These are phyloP conservation scores for Ustilago sp. DNA, from an alignment of 1,284 basidiomycete species.

Conservation along the genomic window DNA sequence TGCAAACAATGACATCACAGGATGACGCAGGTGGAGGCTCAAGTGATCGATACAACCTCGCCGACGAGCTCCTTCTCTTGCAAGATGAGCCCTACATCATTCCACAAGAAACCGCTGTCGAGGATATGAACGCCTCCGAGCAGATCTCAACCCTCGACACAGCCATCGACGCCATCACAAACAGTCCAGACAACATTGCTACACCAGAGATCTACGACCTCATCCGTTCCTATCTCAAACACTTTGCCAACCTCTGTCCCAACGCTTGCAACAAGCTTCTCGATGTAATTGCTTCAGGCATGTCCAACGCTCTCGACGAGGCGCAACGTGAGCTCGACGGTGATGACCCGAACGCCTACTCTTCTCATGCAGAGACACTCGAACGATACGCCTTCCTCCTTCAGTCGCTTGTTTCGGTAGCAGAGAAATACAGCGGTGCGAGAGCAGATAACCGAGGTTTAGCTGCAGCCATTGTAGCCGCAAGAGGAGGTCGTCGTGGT, in stretches of 20 bases:
- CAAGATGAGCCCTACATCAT: conserved; percentile 64
- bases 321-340: conserved; percentile 51
- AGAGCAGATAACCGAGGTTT: conserved; percentile 24
- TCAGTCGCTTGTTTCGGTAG: conserved; percentile 62
- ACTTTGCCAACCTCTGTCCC: conserved; percentile 51
- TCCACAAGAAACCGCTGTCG: conserved; percentile 57
- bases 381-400: conserved; percentile 66
- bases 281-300: conserved; percentile 58
- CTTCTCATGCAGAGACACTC: conserved; percentile 55
- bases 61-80: conserved; percentile 59
- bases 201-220: conserved; percentile 49
- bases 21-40: conserved; percentile 13
- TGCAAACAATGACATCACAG: conserved; percentile 23
- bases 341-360: conserved; percentile 50
- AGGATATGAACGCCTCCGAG: conserved; percentile 47
- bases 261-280: conserved; percentile 60
- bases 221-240: conserved; percentile 63
- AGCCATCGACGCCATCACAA: conserved; percentile 57
- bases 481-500: conserved; percentile 38
- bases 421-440: conserved; percentile 59
- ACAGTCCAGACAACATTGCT: conserved; percentile 49
- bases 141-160: conserved; percentile 53
- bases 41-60: conserved; percentile 52
- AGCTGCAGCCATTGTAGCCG: conserved; percentile 34
- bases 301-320: conserved; percentile 56